Conservation (phyloP, 78 protist genomes). For the Pigoraptor vietnamica region DNA sequence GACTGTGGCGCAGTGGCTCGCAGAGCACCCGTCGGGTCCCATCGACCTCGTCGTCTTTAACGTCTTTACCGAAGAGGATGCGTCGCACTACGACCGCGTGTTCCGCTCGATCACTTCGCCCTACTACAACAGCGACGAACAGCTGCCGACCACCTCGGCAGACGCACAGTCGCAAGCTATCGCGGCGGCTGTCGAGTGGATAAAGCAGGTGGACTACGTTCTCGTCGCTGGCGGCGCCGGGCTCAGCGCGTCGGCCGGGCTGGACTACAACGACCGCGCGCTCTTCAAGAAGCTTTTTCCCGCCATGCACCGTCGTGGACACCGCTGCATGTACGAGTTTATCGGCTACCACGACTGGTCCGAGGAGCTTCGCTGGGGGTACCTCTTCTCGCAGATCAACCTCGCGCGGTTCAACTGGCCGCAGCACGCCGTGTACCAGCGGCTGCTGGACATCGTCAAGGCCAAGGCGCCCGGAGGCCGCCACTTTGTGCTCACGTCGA, state of each 20-base stretch:
- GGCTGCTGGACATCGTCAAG: not conserved
- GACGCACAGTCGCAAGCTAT: not conserved
- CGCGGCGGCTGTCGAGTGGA: not conserved
- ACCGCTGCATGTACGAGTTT: slow-evolving; percentile 21
- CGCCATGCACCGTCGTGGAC: slow-evolving; percentile 23
- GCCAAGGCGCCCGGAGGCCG: not conserved
- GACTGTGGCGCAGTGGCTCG: slow-evolving; percentile 22
- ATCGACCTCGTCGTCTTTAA: slow-evolving; percentile 11
- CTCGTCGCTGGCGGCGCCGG: slow-evolving; percentile 43
- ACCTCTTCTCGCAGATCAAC: slow-evolving; percentile 15
- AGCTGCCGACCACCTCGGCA: not conserved
- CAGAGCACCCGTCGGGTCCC: not conserved
- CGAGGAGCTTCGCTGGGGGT: slow-evolving; percentile 23
- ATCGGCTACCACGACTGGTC: slow-evolving; percentile 29
- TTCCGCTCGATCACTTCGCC: not conserved
- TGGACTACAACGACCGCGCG: slow-evolving; percentile 22
- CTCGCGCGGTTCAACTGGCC: slow-evolving; percentile 24
- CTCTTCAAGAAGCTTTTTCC: slow-evolving; percentile 17
- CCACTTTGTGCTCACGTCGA: slow-evolving; percentile 23
- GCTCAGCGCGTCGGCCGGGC: slow-evolving; percentile 26
- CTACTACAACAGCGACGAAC: not conserved
- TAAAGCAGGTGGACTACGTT: slow-evolving; percentile 2
- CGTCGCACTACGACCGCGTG: not conserved
- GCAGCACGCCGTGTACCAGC: not conserved
- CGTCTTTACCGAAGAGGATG: slow-evolving; percentile 6